Conservation (phyloP, 257 asterid species). For the Solanum clarkiae region DNA sequence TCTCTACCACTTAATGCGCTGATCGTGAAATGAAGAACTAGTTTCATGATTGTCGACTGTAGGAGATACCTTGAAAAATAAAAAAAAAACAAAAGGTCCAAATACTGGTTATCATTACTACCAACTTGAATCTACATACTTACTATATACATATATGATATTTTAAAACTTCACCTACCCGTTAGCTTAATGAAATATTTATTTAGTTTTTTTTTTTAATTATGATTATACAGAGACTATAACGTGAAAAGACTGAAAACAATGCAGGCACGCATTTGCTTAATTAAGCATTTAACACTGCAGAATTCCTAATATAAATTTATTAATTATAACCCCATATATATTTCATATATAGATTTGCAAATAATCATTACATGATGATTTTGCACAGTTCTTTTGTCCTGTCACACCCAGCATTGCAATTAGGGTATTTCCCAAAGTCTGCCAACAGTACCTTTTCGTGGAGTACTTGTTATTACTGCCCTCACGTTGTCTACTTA, state of each 20-base stretch:
- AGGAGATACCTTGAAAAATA: fast-evolving
- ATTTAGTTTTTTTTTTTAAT: background rate
- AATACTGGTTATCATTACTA: background rate
- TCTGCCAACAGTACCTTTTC: background rate
- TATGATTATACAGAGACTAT: background rate
- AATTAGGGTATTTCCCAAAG: background rate
- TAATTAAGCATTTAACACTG: background rate
- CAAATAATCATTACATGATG: slow-evolving; percentile 32
- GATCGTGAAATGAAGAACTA: no score
- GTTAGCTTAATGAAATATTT: background rate
- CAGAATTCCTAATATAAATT: background rate
- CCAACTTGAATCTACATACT: background rate
- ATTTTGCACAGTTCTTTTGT: slow-evolving; percentile 19
- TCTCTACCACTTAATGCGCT: fast-evolving
- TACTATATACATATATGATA: background rate
- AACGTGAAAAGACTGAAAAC: background rate
- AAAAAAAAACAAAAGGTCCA: background rate
- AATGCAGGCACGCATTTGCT: background rate
- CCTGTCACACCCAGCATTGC: background rate
- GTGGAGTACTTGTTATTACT: background rate
- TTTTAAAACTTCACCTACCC: background rate
- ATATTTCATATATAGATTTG: background rate
- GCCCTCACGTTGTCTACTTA: background rate
- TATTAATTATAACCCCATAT: background rate
- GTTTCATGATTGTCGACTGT: fast-evolving